Percentiles rank a stretch among this genome's conserved stretches.
These are phyloP conservation scores for Globisporangium recalcitrans DNA, from an alignment of 352 stramenopile genomes.

Conservation along the genomic window DNA sequence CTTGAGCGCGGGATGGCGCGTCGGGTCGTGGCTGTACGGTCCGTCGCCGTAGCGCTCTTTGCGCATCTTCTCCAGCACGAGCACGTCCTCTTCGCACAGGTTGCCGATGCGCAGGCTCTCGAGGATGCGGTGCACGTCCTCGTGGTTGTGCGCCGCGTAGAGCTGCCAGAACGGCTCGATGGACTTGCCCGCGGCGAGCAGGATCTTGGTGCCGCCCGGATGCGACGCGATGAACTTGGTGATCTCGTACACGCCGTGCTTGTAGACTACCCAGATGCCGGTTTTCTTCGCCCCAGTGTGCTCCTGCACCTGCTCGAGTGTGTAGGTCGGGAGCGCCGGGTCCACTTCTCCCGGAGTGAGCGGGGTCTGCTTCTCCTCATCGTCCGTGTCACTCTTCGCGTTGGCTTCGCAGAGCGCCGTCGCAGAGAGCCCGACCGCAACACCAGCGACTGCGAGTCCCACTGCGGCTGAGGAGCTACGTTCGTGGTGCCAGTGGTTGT, in stretches of 20 bases:
- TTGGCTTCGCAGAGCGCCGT: constrained; percentile 18
- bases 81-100: constrained; percentile 79
- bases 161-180: constrained; percentile 95
- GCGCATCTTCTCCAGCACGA: constrained; percentile 77
- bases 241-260: constrained; percentile 95
- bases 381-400: neutral
- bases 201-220: constrained; percentile 89
- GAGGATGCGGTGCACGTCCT: constrained; percentile 89
- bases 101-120: constrained; percentile 90
- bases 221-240: constrained; percentile 94
- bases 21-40: constrained; percentile 92
- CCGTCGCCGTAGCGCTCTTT: constrained; percentile 86
- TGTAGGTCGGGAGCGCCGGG: constrained; percentile 50
- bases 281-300: constrained; percentile 66
- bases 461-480: neutral
- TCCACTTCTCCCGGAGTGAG: constrained; percentile 30
- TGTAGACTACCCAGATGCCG: constrained; percentile 92
- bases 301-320: constrained; percentile 63
- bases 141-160: constrained; percentile 94
- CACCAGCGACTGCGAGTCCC: constrained; percentile 6
- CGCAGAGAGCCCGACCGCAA: neutral
- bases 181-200: constrained; percentile 80
- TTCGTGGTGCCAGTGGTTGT: neutral
- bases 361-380: constrained; percentile 5
- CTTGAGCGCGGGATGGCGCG: constrained; percentile 80